Evolutionary conservation across 179 eudicot species (phyloP).

Genomic region (Spinacia oleracea): DNA sequence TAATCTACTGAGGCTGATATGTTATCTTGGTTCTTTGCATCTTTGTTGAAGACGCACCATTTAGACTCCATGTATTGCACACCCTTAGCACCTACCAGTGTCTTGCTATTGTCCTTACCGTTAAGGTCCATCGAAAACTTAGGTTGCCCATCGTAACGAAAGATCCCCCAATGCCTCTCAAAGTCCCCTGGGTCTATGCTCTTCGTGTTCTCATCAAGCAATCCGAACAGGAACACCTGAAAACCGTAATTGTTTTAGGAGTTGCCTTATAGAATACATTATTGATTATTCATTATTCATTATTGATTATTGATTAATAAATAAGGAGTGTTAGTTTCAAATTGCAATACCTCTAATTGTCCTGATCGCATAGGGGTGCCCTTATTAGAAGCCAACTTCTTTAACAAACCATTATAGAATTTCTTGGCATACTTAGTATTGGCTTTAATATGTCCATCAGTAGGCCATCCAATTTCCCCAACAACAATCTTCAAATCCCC

Average conservation of each 20-base stretch:
- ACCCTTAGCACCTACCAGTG: constrained; percentile 51
- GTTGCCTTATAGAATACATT: no score
- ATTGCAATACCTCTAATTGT: constrained; percentile 35
- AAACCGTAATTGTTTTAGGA: no score
- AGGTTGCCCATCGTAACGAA: constrained; percentile 66
- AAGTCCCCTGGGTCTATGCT: constrained; percentile 64
- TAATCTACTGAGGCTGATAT: constrained; percentile 31
- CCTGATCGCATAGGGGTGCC: constrained; percentile 67
- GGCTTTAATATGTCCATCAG: constrained; percentile 54
- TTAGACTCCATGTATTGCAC: constrained; percentile 39
- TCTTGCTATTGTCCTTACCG: constrained; percentile 38
- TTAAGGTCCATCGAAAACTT: constrained; percentile 57
- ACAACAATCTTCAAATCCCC: constrained; percentile 51
- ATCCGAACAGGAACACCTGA: constrained; percentile 57
- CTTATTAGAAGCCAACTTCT: constrained; percentile 46
- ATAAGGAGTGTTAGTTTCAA: no score
- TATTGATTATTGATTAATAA: no score
- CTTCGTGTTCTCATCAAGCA: constrained; percentile 70
- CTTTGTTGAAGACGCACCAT: constrained; percentile 55
- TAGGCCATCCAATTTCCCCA: constrained; percentile 89
- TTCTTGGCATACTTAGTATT: constrained; percentile 38
- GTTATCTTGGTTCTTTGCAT: constrained; percentile 22
- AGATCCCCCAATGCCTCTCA: constrained; percentile 87
- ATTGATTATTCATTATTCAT: no score
- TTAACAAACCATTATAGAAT: constrained; percentile 62